phyloP scores from a whole-genome alignment of 352 stramenopile species.

The Ophiocytium majus region DNA sequence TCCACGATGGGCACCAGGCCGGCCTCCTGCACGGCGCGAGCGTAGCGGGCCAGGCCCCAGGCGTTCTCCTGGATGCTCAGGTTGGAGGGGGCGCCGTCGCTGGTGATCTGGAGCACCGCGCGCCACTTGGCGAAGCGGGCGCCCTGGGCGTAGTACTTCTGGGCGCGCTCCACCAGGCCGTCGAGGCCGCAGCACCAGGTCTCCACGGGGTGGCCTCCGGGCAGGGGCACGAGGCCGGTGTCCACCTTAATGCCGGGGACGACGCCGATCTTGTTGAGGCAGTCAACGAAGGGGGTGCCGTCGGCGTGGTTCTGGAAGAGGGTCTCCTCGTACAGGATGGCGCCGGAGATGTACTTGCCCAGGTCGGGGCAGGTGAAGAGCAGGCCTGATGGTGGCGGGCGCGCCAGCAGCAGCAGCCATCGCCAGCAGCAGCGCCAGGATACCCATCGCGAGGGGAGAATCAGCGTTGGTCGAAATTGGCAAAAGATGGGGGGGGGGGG shows the following conservation, averaged over 20 bases:
- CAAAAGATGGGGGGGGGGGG: too few species aligned
- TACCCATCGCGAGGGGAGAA: too few species aligned
- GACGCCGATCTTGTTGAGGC: slow-evolving; percentile 64
- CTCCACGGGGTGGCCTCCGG: slow-evolving; percentile 64
- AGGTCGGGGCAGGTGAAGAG: slow-evolving; percentile 65
- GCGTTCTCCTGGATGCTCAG: slow-evolving; percentile 60
- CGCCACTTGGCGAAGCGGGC: slow-evolving; percentile 73
- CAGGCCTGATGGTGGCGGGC: too few species aligned
- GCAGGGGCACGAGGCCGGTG: slow-evolving; percentile 65
- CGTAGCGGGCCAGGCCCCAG: slow-evolving; percentile 61
- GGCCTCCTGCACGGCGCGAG: slow-evolving; percentile 67
- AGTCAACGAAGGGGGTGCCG: slow-evolving; percentile 66
- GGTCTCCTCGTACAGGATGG: slow-evolving; percentile 71
- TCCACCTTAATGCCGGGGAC: slow-evolving; percentile 74
- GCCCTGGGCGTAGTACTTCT: slow-evolving; percentile 66
- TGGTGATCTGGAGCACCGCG: slow-evolving; percentile 66
- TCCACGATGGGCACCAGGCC: slow-evolving; percentile 73
- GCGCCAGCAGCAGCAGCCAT: too few species aligned
- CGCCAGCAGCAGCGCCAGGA: too few species aligned
- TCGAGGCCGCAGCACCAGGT: slow-evolving; percentile 68
- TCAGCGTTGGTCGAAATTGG: too few species aligned
- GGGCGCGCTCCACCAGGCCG: slow-evolving; percentile 65
- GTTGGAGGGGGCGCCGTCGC: slow-evolving; percentile 53
- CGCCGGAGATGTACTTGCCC: slow-evolving; percentile 66
- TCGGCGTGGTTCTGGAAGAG: slow-evolving; percentile 63